A percentile compares a stretch with the other conserved stretches of the same genome.
Conservation (phyloP, 1,139 yeast species). For the Blastobotrys ciferrii region DNA sequence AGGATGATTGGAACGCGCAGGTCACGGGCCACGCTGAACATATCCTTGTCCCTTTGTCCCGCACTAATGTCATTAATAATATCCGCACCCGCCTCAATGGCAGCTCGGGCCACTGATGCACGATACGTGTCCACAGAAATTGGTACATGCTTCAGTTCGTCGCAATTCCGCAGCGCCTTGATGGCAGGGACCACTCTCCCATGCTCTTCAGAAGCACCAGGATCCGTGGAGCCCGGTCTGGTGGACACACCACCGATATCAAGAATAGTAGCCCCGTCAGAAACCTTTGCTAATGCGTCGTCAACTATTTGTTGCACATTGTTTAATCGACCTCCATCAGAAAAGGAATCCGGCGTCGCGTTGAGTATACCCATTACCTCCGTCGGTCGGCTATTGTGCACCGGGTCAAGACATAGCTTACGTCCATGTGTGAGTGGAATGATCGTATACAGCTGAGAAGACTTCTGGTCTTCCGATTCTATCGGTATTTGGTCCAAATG, state of each 20-base stretch:
- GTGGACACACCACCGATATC: conserved; percentile 96
- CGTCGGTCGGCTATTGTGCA: conserved; percentile 27
- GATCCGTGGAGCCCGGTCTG: conserved; percentile 71
- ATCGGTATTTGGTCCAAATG: conserved; percentile 61
- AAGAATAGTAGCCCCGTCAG: conserved; percentile 62
- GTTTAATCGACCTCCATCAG: conserved; percentile 71
- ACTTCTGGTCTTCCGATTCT: conserved; percentile 32
- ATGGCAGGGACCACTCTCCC: conserved; percentile 69
- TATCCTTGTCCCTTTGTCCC: conserved; percentile 64
- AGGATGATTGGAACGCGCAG: conserved; percentile 69
- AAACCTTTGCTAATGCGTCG: conserved; percentile 46
- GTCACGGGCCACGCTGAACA: conserved; percentile 66
- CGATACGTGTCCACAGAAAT: conserved; percentile 87
- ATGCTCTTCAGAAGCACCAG: conserved; percentile 52
- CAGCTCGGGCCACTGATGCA: conserved; percentile 65
- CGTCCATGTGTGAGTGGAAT: conserved; percentile 32
- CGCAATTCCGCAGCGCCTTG: conserved; percentile 50
- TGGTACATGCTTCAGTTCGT: conserved; percentile 46
- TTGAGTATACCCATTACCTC: conserved; percentile 82
- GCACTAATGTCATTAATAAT: conserved; percentile 89
- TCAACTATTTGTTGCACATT: conserved; percentile 43
- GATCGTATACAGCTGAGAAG: conserved; percentile 32
- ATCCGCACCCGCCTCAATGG: conserved; percentile 78
- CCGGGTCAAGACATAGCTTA: conserved; percentile 30
- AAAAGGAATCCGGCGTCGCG: conserved; percentile 91